phyloP scores from a whole-genome alignment of 768 basidiomycete species.

The Gymnopilus dilepis region DNA sequence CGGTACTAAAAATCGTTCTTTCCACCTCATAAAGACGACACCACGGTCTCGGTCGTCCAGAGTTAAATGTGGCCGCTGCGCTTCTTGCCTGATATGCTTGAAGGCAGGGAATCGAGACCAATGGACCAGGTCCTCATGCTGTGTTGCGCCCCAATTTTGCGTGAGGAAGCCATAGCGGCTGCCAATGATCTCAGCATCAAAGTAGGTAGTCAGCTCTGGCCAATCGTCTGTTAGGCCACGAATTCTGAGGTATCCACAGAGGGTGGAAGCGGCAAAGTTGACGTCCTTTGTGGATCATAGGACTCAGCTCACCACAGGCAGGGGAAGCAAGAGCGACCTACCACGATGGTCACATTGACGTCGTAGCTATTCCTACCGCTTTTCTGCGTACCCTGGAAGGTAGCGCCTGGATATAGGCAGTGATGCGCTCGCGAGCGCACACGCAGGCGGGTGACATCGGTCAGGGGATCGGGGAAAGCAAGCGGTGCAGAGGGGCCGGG shows the following conservation, averaged over 20 bases:
- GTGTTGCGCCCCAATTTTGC: slow-evolving; percentile 87
- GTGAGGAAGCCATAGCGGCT: slow-evolving; percentile 91
- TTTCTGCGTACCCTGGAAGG: slow-evolving; percentile 92
- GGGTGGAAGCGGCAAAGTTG: slow-evolving; percentile 81
- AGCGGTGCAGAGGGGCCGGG: slow-evolving; percentile 6
- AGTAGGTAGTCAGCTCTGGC: slow-evolving; percentile 95
- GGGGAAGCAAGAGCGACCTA: slow-evolving; percentile 48
- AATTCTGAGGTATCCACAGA: slow-evolving; percentile 94
- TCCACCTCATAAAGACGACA: slow-evolving; percentile 95
- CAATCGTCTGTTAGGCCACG: slow-evolving; percentile 92
- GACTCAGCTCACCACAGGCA: slow-evolving; percentile 4
- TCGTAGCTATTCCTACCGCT: slow-evolving; percentile 94
- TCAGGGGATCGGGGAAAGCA: slow-evolving; percentile 53
- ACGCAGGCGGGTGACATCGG: slow-evolving; percentile 79
- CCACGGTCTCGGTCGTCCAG: slow-evolving; percentile 79
- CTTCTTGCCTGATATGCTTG: slow-evolving; percentile 78
- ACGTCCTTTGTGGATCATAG: slow-evolving; percentile 66
- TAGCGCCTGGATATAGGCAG: slow-evolving; percentile 86
- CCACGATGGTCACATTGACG: slow-evolving; percentile 90
- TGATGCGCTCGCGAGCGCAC: slow-evolving; percentile 74
- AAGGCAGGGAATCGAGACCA: slow-evolving; percentile 95
- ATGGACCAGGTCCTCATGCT: slow-evolving; percentile 91
- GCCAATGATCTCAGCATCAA: slow-evolving; percentile 96
- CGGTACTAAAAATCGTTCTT: slow-evolving; percentile 95
- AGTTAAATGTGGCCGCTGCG: slow-evolving; percentile 78